Percentiles rank a stretch among this genome's conserved stretches.
Evolutionary conservation across 1,139 yeast species (phyloP).

Genomic region (Taiozyma sp.): DNA sequence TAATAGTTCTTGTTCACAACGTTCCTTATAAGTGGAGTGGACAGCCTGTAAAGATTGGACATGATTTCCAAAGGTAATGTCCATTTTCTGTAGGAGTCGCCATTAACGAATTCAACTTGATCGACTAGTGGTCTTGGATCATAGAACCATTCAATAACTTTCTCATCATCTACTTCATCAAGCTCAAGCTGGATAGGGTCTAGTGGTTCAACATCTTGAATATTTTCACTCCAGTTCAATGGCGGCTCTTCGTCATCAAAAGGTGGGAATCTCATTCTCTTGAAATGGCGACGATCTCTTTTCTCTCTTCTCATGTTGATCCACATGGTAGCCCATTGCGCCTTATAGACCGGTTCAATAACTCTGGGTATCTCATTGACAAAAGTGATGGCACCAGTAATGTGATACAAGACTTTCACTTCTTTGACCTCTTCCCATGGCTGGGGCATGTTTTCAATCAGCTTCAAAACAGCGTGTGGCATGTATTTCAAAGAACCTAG

Average conservation of each 20-base stretch:
- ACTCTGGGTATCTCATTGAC: constrained; percentile 92
- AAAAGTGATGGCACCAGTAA: constrained; percentile 92
- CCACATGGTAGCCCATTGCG: constrained; percentile 98
- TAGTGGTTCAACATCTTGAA: constrained; percentile 67
- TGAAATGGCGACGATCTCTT: constrained; percentile 83
- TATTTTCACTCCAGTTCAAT: constrained; percentile 72
- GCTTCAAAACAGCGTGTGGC: constrained; percentile 91
- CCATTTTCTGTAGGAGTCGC: constrained; percentile 78
- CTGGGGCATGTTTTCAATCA: constrained; percentile 95
- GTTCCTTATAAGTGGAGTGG: constrained; percentile 67
- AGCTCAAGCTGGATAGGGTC: constrained; percentile 66
- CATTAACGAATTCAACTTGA: constrained; percentile 52
- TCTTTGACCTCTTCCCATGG: constrained; percentile 94
- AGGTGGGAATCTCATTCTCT: constrained; percentile 90
- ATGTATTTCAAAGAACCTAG: constrained; percentile 88
- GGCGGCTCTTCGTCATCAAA: constrained; percentile 98
- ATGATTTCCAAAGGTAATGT: constrained; percentile 54
- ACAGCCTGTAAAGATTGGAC: constrained; percentile 60
- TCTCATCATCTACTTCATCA: constrained; percentile 54
- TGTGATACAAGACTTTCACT: constrained; percentile 85
- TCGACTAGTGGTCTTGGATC: constrained; percentile 74
- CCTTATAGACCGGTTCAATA: constrained; percentile 83
- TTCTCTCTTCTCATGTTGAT: constrained; percentile 90
- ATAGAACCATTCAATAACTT: constrained; percentile 72
- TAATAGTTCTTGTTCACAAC: constrained; percentile 44